phyloP scores from a whole-genome alignment of 208 protist species.

The Spongospora subterranea region DNA sequence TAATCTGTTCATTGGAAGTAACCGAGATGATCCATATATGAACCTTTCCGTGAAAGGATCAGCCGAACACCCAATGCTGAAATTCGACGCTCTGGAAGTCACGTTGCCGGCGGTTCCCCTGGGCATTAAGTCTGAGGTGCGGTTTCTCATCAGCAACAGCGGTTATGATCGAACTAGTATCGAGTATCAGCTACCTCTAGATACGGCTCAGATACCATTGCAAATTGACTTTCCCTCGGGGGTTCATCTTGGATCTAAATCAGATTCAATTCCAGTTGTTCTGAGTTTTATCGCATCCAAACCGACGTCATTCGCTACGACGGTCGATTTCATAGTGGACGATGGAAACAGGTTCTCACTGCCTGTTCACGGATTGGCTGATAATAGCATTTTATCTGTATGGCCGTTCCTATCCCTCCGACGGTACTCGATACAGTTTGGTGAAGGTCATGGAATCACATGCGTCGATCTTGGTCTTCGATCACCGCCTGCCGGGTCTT shows the following conservation, averaged over 20 bases:
- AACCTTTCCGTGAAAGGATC: not conserved
- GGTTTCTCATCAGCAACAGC: slow-evolving; percentile 40
- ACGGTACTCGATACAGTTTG: not conserved
- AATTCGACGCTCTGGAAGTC: not conserved
- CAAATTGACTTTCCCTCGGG: not conserved
- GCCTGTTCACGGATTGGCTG: not conserved
- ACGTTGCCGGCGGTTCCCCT: not conserved
- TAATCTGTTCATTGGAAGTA: not conserved
- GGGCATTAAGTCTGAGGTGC: not conserved
- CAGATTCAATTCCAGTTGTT: not conserved
- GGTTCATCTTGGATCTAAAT: not conserved
- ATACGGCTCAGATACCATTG: not conserved
- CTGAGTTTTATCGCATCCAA: not conserved
- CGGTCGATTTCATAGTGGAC: not conserved
- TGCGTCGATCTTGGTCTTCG: slow-evolving; percentile 29
- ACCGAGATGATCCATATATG: not conserved
- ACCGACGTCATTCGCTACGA: not conserved
- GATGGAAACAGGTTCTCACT: not conserved
- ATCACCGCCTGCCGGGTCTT: not conserved
- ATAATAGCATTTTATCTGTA: not conserved
- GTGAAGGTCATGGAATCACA: not conserved
- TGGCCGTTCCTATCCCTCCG: not conserved
- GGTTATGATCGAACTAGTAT: not conserved
- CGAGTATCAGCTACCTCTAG: not conserved
- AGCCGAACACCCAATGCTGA: not conserved